Conservation (phyloP, 768 basidiomycete species). For the Suillus subaureus region DNA sequence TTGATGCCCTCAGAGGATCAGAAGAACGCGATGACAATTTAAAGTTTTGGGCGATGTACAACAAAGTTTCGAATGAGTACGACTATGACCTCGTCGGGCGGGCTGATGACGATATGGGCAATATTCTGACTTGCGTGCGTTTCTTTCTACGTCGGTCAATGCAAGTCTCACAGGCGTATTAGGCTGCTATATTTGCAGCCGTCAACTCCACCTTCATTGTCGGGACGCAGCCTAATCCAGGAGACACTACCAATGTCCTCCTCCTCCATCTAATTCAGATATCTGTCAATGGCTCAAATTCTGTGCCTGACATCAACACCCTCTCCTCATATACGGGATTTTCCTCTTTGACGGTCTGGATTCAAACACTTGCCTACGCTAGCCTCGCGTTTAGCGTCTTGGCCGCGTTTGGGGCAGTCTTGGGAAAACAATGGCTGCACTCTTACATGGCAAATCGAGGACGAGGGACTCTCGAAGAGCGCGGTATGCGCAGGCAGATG, state of each 20-base stretch:
- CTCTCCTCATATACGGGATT: neutral
- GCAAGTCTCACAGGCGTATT: neutral
- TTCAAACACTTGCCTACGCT: neutral
- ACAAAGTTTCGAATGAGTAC: neutral
- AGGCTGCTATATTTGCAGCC: too few relatives aligned
- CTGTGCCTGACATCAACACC: neutral
- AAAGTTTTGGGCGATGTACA: constrained; percentile 1
- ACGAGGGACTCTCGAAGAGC: neutral
- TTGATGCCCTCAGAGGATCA: neutral
- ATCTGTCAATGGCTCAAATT: neutral
- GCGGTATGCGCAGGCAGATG: neutral
- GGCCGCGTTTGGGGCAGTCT: neutral
- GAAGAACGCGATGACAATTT: neutral
- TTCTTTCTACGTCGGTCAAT: neutral
- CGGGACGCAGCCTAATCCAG: neutral
- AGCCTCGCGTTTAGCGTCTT: neutral
- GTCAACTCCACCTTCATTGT: neutral
- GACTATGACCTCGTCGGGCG: neutral
- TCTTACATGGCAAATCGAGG: neutral
- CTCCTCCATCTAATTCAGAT: neutral
- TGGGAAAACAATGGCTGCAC: neutral
- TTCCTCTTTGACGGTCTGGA: neutral
- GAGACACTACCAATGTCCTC: neutral
- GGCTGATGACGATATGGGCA: too few relatives aligned
- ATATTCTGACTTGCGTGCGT: neutral